Conservation (phyloP, 2,329 filamentous ascomycete genomes). For the Colletotrichum incanum region DNA sequence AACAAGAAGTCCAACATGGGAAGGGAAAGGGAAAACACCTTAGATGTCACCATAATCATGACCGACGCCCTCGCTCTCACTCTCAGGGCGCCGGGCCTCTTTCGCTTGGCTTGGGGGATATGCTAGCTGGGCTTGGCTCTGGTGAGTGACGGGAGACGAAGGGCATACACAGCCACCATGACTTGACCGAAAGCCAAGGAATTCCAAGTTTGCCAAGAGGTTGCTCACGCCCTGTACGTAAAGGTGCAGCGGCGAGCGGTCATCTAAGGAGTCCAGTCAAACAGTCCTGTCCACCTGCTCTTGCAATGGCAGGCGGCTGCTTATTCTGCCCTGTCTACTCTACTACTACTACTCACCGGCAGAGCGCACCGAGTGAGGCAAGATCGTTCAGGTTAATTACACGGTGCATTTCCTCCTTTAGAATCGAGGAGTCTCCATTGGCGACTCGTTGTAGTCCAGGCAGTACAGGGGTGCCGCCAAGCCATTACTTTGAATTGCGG, state of each 20-base stretch:
- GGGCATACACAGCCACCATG: constrained; percentile 33
- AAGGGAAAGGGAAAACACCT: not conserved
- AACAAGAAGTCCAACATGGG: not conserved
- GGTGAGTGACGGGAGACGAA: not conserved
- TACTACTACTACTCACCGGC: not conserved
- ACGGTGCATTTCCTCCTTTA: not conserved
- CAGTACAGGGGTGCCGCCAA: constrained; percentile 25
- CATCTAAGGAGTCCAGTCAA: not conserved
- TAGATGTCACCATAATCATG: not conserved
- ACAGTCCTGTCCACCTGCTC: not conserved
- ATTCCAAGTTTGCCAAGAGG: constrained; percentile 25
- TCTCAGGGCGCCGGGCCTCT: not conserved
- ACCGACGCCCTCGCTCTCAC: not conserved
- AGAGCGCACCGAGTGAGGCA: not conserved
- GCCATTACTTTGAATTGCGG: constrained; percentile 25
- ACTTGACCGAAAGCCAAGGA: constrained; percentile 28
- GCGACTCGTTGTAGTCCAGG: constrained; percentile 7
- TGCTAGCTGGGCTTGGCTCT: constrained; percentile 3
- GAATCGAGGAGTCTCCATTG: not conserved
- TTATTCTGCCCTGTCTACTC: not conserved
- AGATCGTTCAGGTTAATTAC: not conserved
- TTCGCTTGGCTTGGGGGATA: not conserved
- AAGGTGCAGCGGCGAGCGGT: constrained; percentile 29
- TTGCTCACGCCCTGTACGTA: constrained; percentile 32
- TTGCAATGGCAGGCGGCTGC: not conserved